phyloP scores from a whole-genome alignment of 139 green algal species.

The Tetradesmus lagerheimii region DNA sequence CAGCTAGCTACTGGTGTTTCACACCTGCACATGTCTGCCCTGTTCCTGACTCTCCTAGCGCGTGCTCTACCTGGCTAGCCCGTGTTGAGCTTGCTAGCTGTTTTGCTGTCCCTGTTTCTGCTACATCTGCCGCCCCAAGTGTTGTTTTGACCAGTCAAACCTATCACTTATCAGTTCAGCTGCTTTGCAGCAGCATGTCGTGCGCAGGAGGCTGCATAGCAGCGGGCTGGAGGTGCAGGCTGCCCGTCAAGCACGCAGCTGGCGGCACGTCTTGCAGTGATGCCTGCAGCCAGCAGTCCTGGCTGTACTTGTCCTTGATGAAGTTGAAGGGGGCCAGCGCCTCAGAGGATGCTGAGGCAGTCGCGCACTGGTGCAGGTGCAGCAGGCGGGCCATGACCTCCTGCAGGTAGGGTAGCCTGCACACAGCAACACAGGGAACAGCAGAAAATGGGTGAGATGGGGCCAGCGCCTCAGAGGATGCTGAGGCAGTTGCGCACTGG shows the following conservation, averaged over 20 bases:
- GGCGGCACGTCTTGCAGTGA: not conserved
- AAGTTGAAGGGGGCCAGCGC: constrained; percentile 10
- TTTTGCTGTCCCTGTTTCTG: not conserved
- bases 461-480: not conserved
- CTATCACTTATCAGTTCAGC: not conserved
- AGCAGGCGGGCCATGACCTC: constrained; percentile 30
- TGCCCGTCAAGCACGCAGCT: not conserved
- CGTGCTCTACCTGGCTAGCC: not conserved
- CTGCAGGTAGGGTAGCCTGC: constrained; percentile 41
- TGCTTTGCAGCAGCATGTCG: not conserved
- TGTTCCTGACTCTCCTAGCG: not conserved
- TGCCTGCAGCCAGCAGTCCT: constrained; percentile 38
- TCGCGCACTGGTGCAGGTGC: constrained; percentile 20
- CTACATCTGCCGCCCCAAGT: not conserved
- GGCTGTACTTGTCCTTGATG: constrained; percentile 43
- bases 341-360: not conserved
- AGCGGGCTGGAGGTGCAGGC: not conserved
- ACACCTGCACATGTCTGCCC: not conserved
- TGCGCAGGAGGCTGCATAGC: not conserved
- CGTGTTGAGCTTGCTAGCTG: not conserved
- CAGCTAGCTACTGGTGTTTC: not conserved
- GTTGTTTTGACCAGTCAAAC: not conserved
- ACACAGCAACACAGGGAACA: not conserved
- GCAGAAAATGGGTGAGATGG: too few species aligned
- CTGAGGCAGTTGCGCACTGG: not conserved